These are phyloP conservation scores for Sanghuangporus sanghuang DNA, from an alignment of 1,284 basidiomycete genomes.

Conservation along the genomic window DNA sequence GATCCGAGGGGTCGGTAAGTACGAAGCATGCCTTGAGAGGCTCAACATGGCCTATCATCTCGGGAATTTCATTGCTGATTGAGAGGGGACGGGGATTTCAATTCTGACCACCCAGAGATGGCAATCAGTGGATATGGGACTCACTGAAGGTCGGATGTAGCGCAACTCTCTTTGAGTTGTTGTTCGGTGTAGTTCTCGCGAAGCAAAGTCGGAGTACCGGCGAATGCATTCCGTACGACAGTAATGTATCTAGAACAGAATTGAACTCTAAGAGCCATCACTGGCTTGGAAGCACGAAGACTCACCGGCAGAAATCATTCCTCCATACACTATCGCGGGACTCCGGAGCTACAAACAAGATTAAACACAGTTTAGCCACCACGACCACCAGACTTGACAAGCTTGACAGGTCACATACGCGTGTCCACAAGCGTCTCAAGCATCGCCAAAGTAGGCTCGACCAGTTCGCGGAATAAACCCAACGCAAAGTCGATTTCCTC, in stretches of 20 bases:
- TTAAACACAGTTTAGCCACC: slow-evolving; percentile 16
- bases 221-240: slow-evolving; percentile 62
- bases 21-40: slow-evolving; percentile 64
- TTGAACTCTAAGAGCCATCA: not conserved
- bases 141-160: slow-evolving; percentile 59
- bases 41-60: slow-evolving; percentile 62
- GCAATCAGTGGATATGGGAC: slow-evolving; percentile 20
- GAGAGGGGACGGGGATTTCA: not conserved
- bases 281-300: slow-evolving; percentile 4
- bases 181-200: slow-evolving; percentile 45
- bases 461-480: slow-evolving; percentile 67
- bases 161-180: slow-evolving; percentile 34
- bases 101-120: not conserved
- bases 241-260: slow-evolving; percentile 44
- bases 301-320: slow-evolving; percentile 84
- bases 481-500: slow-evolving; percentile 77
- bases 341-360: slow-evolving; percentile 25
- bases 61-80: slow-evolving; percentile 57
- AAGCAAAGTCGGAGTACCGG: slow-evolving; percentile 59
- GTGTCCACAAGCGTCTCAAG: slow-evolving; percentile 58
- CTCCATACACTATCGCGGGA: slow-evolving; percentile 66
- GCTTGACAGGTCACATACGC: slow-evolving; percentile 31
- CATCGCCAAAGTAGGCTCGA: slow-evolving; percentile 58
- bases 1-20: slow-evolving; percentile 63
- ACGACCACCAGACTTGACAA: not conserved